A percentile compares a stretch with the other conserved stretches of the same genome.
Conservation (phyloP, 208 protist genomes). For the Crithidia fasciculata region DNA sequence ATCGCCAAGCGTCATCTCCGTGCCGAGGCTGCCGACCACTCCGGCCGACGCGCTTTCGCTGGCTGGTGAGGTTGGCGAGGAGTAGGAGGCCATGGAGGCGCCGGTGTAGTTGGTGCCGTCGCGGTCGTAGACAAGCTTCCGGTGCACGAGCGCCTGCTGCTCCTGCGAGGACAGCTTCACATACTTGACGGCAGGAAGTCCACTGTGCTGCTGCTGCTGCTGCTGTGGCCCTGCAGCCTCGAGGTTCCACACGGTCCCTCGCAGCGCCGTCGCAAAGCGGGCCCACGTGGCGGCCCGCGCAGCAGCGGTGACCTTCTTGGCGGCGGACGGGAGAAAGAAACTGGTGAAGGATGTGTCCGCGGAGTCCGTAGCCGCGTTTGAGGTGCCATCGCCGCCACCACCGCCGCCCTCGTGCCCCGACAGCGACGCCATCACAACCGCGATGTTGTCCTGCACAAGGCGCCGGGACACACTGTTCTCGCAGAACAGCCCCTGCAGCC, state of each 20-base stretch:
- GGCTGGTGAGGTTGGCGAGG: conserved; percentile 4
- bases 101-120: conserved; percentile 79
- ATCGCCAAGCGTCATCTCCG: not conserved
- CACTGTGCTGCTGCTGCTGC: conserved; percentile 18
- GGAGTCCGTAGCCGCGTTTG: conserved; percentile 2
- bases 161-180: conserved; percentile 63
- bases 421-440: conserved; percentile 17
- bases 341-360: conserved; percentile 31
- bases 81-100: conserved; percentile 31
- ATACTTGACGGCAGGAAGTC: conserved; percentile 34
- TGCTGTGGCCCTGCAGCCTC: conserved; percentile 42
- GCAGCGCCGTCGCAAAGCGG: conserved; percentile 59
- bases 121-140: conserved; percentile 68
- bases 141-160: conserved; percentile 74
- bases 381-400: not conserved
- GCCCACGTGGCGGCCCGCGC: conserved; percentile 57
- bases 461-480: conserved; percentile 48
- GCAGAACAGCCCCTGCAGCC: conserved; percentile 50
- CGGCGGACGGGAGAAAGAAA: conserved; percentile 43
- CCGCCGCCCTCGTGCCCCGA: not conserved
- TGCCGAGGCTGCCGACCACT: conserved; percentile 5
- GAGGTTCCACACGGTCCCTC: conserved; percentile 78
- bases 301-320: conserved; percentile 39
- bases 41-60: conserved; percentile 7
- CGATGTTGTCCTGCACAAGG: conserved; percentile 35